A percentile compares a stretch with the other conserved stretches of the same genome.
Conservation (phyloP, 768 basidiomycete species). For the Saitozyma podzolica region DNA sequence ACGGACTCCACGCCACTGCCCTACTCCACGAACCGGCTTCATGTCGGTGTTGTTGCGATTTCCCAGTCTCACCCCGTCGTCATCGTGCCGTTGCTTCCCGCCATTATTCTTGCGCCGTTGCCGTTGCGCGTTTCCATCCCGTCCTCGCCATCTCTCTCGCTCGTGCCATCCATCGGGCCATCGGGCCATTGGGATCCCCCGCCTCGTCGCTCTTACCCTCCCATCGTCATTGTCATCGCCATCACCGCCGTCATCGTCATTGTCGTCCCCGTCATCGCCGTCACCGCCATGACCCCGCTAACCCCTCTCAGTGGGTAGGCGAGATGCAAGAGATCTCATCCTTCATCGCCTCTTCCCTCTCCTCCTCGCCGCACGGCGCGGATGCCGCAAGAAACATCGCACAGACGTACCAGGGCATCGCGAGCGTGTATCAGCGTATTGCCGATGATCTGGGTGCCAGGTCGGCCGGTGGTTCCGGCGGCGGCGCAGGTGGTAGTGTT, state of each 20-base stretch:
- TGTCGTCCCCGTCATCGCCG: too few species aligned
- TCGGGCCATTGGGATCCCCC: not conserved
- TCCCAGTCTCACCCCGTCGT: too few species aligned
- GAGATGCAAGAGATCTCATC: slow-evolving; percentile 67
- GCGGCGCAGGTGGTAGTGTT: too few species aligned
- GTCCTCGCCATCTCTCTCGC: too few species aligned
- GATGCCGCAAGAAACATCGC: not conserved
- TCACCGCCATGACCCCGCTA: too few species aligned
- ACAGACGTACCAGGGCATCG: slow-evolving; percentile 11
- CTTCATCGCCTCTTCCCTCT: slow-evolving; percentile 54
- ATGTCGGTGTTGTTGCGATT: too few species aligned
- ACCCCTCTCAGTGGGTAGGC: slow-evolving; percentile 52
- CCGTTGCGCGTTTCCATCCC: not conserved
- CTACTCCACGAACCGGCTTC: not conserved
- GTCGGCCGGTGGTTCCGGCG: too few species aligned
- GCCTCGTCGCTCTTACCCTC: not conserved
- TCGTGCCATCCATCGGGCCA: not conserved
- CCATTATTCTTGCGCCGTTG: too few species aligned
- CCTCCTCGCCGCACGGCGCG: not conserved
- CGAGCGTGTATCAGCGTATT: slow-evolving; percentile 12
- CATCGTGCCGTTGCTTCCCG: too few species aligned
- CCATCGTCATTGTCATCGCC: too few species aligned
- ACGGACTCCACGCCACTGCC: not conserved
- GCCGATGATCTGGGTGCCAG: slow-evolving; percentile 9
- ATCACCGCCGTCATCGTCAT: too few species aligned